Evolutionary conservation across 2,329 filamentous ascomycete genomes (phyloP).

Genomic region (Endocalyx cinctus): DNA sequence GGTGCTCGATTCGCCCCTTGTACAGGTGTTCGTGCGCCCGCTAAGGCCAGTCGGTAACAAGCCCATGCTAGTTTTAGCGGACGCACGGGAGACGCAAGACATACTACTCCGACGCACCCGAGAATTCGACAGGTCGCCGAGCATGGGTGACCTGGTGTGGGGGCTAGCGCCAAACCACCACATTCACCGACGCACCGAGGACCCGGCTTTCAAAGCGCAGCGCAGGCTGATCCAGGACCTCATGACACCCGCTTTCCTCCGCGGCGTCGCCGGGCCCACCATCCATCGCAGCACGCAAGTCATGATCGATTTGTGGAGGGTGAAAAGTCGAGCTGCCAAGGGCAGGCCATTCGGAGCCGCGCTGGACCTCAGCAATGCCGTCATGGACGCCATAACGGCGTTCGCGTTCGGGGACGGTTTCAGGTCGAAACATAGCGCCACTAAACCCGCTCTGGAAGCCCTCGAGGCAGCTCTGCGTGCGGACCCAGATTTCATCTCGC

Average conservation of each 20-base stretch:
- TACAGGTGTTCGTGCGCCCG: constrained; percentile 30
- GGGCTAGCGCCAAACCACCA: constrained; percentile 24
- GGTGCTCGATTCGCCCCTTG: constrained; percentile 20
- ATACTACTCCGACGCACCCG: constrained; percentile 25
- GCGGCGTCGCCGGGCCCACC: constrained; percentile 17
- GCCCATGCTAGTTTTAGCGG: constrained; percentile 24
- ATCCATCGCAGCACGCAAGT: constrained; percentile 26
- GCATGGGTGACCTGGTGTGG: constrained; percentile 15
- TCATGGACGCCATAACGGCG: constrained; percentile 32
- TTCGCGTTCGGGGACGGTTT: constrained; percentile 25
- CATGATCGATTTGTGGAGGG: constrained; percentile 29
- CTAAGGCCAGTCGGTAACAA: constrained; percentile 22
- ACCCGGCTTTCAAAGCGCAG: constrained; percentile 28
- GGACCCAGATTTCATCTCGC: too few species aligned
- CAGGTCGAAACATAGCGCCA: constrained; percentile 10
- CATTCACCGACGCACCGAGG: constrained; percentile 27
- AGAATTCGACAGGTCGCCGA: constrained; percentile 28
- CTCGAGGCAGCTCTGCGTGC: constrained; percentile 29
- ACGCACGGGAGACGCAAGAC: constrained; percentile 29
- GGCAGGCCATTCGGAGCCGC: constrained; percentile 27
- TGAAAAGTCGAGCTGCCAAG: constrained; percentile 24
- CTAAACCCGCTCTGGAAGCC: constrained; percentile 9
- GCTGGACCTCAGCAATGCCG: constrained; percentile 26
- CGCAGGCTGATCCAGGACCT: constrained; percentile 31
- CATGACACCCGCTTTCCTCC: constrained; percentile 32